phyloP scores from a whole-genome alignment of 768 basidiomycete genomes.

The Amanita pseudoporphyria region DNA sequence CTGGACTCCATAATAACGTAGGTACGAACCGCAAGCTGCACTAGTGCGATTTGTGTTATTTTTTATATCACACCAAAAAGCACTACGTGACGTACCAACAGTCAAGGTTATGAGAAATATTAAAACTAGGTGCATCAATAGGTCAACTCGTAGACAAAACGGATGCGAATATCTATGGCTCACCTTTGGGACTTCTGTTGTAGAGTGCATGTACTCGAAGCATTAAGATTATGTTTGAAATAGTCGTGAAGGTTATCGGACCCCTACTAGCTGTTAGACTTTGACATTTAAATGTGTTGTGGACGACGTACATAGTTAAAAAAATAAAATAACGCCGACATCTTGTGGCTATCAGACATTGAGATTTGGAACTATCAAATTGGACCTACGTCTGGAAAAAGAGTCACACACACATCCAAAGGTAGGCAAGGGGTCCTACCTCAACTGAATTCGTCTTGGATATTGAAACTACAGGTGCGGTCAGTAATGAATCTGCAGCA shows the following conservation, averaged over 20 bases:
- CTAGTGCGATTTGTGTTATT: neutral
- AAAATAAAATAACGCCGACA: neutral
- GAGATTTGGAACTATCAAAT: neutral
- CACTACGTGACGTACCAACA: neutral
- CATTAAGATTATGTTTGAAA: neutral
- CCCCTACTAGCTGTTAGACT: neutral
- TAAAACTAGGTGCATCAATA: neutral
- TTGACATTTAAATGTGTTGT: neutral
- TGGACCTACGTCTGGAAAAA: neutral
- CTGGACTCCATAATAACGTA: neutral
- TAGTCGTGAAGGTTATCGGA: neutral
- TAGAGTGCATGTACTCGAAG: conserved; percentile 1
- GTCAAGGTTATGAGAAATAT: neutral
- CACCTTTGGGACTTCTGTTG: neutral
- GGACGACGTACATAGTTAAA: neutral
- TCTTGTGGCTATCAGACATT: neutral
- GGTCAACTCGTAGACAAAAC: neutral
- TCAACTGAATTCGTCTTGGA: neutral
- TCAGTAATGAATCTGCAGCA: neutral
- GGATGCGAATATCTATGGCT: neutral
- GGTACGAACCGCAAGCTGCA: neutral
- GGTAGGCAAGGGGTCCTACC: neutral
- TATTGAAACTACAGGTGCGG: neutral
- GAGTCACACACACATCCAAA: neutral
- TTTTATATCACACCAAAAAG: neutral